A percentile compares a stretch with the other conserved stretches of the same genome.
These are phyloP conservation scores for Turnera subulata DNA, from an alignment of 345 rosid species.

Conservation along the genomic window DNA sequence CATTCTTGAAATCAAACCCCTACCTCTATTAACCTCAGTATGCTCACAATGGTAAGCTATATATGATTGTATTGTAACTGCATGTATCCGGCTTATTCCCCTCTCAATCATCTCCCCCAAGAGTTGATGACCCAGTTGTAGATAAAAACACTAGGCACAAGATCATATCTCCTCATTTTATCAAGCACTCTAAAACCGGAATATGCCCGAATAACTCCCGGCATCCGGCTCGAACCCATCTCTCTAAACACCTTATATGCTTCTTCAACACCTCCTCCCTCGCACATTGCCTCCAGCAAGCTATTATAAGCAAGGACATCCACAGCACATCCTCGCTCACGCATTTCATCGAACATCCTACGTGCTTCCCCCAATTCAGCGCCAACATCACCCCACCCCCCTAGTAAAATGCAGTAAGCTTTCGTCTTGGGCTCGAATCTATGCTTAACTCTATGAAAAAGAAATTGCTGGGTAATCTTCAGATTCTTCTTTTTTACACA, in stretches of 20 bases:
- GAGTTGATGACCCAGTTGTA: slow-evolving; percentile 68
- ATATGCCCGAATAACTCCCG: slow-evolving; percentile 57
- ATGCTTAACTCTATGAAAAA: slow-evolving; percentile 42
- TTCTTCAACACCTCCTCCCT: slow-evolving; percentile 53
- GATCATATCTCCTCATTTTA: slow-evolving; percentile 57
- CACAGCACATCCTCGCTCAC: slow-evolving; percentile 26
- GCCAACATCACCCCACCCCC: slow-evolving; percentile 57
- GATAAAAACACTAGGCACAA: slow-evolving; percentile 69
- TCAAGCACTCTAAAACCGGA: slow-evolving; percentile 73
- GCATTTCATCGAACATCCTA: slow-evolving; percentile 78
- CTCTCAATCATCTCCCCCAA: slow-evolving; percentile 61
- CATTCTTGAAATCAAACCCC: slow-evolving; percentile 63
- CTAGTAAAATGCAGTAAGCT: slow-evolving; percentile 57
- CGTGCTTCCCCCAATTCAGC: slow-evolving; percentile 45
- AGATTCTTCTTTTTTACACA: slow-evolving; percentile 69
- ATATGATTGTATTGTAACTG: slow-evolving; percentile 79
- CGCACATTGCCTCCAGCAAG: slow-evolving; percentile 63
- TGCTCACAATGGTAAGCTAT: slow-evolving; percentile 77
- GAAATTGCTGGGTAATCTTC: slow-evolving; percentile 48
- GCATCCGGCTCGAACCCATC: slow-evolving; percentile 62
- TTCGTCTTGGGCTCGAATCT: slow-evolving; percentile 40
- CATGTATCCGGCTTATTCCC: slow-evolving; percentile 56
- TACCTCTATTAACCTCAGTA: slow-evolving; percentile 62
- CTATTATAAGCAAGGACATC: slow-evolving; percentile 71
- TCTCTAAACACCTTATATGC: slow-evolving; percentile 58